Conservation (phyloP, 208 protist species). For the Entamoeba dispar region DNA sequence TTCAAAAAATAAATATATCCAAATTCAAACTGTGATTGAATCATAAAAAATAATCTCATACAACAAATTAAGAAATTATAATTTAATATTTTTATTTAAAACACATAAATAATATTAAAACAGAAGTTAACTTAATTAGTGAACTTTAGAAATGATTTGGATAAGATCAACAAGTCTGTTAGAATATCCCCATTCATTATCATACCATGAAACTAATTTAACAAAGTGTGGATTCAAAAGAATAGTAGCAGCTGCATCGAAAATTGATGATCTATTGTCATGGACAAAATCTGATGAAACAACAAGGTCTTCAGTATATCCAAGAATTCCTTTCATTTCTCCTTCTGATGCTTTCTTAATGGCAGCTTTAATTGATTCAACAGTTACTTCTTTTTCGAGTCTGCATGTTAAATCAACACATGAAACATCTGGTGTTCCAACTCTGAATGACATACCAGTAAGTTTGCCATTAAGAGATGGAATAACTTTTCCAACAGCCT, state of each 20-base stretch:
- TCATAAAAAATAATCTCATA: too few species aligned
- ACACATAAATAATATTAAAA: too few species aligned
- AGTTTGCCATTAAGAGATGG: conserved; percentile 56
- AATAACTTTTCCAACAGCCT: conserved; percentile 82
- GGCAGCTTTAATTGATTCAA: not conserved
- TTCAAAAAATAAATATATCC: too few species aligned
- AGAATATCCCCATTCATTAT: conserved; percentile 40
- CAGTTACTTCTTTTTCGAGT: not conserved
- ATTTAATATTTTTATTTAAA: too few species aligned
- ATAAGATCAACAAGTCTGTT: conserved; percentile 26
- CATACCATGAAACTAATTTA: not conserved
- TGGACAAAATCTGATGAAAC: conserved; percentile 50
- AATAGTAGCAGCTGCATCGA: conserved; percentile 86
- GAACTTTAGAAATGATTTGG: not conserved
- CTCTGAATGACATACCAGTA: conserved; percentile 89
- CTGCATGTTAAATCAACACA: conserved; percentile 85
- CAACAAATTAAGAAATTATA: too few species aligned
- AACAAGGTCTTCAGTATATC: conserved; percentile 86
- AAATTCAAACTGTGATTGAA: too few species aligned
- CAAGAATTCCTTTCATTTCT: conserved; percentile 74
- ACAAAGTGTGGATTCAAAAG: conserved; percentile 44
- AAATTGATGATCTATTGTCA: conserved; percentile 37
- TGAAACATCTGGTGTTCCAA: conserved; percentile 86
- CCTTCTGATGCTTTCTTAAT: conserved; percentile 61
- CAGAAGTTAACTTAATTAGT: not conserved